Conservation (phyloP, 164 flowering plant species). For the Vitis vinifera region ASM3070453v1 NC_081816.1:8841001-8841500, state of each 20-base stretch:
- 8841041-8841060: background rate
- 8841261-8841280: background rate
- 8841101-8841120: too few species aligned
- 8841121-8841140: too few species aligned
- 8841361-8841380: background rate
- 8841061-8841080: background rate
- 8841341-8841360: background rate
- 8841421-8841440: too few species aligned
- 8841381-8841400: background rate
- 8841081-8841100: background rate
- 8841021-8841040: background rate
- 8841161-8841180: background rate
- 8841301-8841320: background rate
- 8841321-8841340: background rate
- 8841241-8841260: constrained; percentile 1
- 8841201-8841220: background rate
- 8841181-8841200: background rate
- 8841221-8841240: constrained; percentile 1
- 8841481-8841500: too few species aligned
- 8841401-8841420: too few species aligned
- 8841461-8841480: too few species aligned
- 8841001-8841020: background rate
- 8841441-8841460: too few species aligned
- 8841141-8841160: background rate
- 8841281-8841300: background rate